Base-by-base conservation (phyloP, 2,329 filamentous ascomycete species). In the Capronia americana region DNA sequence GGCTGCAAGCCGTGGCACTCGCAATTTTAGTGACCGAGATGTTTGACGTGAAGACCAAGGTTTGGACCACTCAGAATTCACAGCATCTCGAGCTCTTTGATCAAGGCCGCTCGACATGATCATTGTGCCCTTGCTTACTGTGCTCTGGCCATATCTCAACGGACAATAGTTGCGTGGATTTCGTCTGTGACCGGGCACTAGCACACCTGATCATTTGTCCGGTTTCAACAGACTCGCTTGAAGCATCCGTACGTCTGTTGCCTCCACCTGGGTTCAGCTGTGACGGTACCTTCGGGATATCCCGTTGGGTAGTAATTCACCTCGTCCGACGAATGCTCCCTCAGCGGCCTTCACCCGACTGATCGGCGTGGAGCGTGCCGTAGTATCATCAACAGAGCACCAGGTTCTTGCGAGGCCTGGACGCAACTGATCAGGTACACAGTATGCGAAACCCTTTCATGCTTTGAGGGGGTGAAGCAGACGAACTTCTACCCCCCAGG, bases 21-120 rank as follows among this genome's bases (percentile, higher is more conserved):
- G 63, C 69, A 69, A 70, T 70, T 64, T 69, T 65, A 65, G 61
- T 57, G 48, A 50, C 32, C 44, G 28, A 51, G 57, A 48, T 34
- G 62, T 69, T 70, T 70, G 69, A 70, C 66, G 69, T 70, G 66
- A 70, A 70, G 68, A 63, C 53, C 58, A 23, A 58, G 14, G 20
- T 46, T 32, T 30, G 6, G 61, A 44, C 66, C 68, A 66, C 55
- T 66, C 63, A 63, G 44, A 48, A 14, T 32, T 23, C 62, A 54
- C 24, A 12, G 30, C 51, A 26, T 57, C 34, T 50, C 51, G 48
- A 23, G 46, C 23, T 26, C 32, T 54, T 46, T 44, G 54, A 65
- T 60, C 57, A 57, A 23, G 34, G 14, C 61, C 26, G 28, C 38
- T 61, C 24, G 51, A 46, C 59, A 60, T 51, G 20, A 30, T 54